Percentiles rank a stretch among this genome's conserved stretches.
Conservation (phyloP, 768 basidiomycete species). For the Leccinum broughii region DNA sequence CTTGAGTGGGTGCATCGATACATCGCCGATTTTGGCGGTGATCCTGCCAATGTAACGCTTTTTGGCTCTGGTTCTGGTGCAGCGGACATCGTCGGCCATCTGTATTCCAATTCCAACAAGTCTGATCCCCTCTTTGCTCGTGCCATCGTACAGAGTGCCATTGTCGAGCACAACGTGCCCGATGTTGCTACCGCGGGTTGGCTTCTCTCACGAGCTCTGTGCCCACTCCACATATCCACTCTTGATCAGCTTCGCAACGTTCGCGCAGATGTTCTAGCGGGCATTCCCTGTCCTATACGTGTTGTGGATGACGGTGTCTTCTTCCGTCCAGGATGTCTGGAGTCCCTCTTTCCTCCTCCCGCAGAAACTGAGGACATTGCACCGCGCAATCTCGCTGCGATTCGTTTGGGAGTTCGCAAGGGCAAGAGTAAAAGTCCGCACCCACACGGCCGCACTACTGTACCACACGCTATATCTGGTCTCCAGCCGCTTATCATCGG, state of each 20-base stretch:
- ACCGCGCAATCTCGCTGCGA: slow-evolving; percentile 18
- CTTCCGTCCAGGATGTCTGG: slow-evolving; percentile 61
- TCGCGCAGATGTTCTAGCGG: slow-evolving; percentile 56
- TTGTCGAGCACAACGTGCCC: slow-evolving; percentile 62
- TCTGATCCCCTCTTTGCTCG: slow-evolving; percentile 64
- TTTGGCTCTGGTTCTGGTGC: slow-evolving; percentile 44
- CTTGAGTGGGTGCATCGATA: slow-evolving; percentile 63
- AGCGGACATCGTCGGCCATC: slow-evolving; percentile 59
- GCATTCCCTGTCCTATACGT: slow-evolving; percentile 50
- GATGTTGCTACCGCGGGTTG: slow-evolving; percentile 61
- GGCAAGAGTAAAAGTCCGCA: slow-evolving; percentile 31
- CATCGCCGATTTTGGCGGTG: slow-evolving; percentile 67
- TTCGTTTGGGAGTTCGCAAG: slow-evolving; percentile 29
- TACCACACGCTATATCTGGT: slow-evolving; percentile 20
- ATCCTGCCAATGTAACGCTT: slow-evolving; percentile 49
- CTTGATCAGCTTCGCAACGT: slow-evolving; percentile 65
- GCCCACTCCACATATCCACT: slow-evolving; percentile 49
- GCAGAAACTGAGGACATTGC: slow-evolving; percentile 23
- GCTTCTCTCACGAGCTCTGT: slow-evolving; percentile 66
- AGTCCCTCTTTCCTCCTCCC: slow-evolving; percentile 41
- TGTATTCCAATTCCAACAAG: slow-evolving; percentile 65
- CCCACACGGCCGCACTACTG: slow-evolving; percentile 19
- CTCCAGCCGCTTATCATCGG: slow-evolving; percentile 75
- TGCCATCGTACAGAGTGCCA: slow-evolving; percentile 72
- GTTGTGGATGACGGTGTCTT: slow-evolving; percentile 71